A percentile compares a stretch with the other conserved stretches of the same genome.
phyloP scores from a whole-genome alignment of 202 grass and related monocot genomes.

The Setaria viridis region DNA sequence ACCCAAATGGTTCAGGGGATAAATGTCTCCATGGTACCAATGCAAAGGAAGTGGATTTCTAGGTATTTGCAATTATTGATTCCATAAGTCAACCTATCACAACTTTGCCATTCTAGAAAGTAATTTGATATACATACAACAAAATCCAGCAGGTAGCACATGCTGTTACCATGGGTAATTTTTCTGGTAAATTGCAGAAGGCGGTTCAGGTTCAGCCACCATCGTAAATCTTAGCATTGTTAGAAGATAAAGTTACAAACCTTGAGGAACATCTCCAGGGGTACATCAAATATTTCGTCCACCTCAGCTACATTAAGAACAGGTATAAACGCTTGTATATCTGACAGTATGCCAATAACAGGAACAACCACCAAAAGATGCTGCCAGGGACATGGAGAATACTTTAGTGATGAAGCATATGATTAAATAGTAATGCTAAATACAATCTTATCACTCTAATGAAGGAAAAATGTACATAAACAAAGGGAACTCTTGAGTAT shows the following conservation, averaged over 20 bases:
- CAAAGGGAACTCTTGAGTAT: neutral
- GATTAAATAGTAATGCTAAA: slow-evolving; percentile 10
- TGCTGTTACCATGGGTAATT: neutral
- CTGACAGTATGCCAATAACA: slow-evolving; percentile 61
- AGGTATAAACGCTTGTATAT: slow-evolving; percentile 63
- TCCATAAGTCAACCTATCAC: slow-evolving; percentile 16
- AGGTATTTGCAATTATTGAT: neutral
- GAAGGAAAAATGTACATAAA: neutral
- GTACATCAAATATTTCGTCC: slow-evolving; percentile 76
- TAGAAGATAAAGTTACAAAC: slow-evolving; percentile 47
- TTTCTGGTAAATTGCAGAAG: slow-evolving; percentile 15
- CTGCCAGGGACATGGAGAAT: slow-evolving; percentile 48
- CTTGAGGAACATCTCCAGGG: slow-evolving; percentile 96
- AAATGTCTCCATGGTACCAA: neutral
- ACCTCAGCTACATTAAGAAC: slow-evolving; percentile 69
- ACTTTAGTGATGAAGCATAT: neutral
- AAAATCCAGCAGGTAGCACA: neutral
- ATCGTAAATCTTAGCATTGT: slow-evolving; percentile 3
- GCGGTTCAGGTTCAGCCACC: neutral
- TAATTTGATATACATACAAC: neutral
- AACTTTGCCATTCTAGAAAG: slow-evolving; percentile 2
- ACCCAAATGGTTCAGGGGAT: neutral
- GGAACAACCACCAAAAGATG: slow-evolving; percentile 79
- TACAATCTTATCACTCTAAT: neutral
- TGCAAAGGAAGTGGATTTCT: neutral